Base-by-base conservation (phyloP, 805 yeast genomes). In the Phaffomyces antillensis region DNA sequence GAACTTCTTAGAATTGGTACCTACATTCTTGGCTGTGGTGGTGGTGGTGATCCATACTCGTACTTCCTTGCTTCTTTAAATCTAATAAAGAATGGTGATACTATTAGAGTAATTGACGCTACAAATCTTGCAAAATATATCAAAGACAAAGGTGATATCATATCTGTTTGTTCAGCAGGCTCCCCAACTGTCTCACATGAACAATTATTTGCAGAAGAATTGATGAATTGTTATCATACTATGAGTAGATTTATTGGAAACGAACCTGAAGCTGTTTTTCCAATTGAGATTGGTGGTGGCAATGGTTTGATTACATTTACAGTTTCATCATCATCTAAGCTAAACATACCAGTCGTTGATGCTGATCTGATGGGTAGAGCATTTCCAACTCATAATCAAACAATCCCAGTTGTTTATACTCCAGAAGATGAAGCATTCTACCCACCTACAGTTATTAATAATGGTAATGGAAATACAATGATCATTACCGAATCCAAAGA, bases 11-110 rank as follows among this genome's bases (percentile, higher is more conserved):
- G 66, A 31, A 63, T 70, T 41, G 79, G 77, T n/a, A 56, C 68
- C 24, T 73, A 72, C 50, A 70, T 73, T 43, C 61, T 73, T 5
- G 78, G 77, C 8, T 68, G 73, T 55, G 78, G 77, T 3, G 78
- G 78, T 13, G 78, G 78, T 28, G 77, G 78, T 35, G 64, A 64
- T 41, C 77, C 78, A 20, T 70, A 72, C 53, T 58, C 72, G 5
- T 53, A 52, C 17, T 69, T 52, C 47, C 55, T 73, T 30, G 67
- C 64, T 38, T 50, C 62, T 1, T 54, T 68, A 38, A 64, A 64
- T 42, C 45, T 59, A 41, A 40, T 72, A 17, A 48, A 67, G 36
- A 41, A 50, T 3, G 77, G 75, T 10, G 65, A 59, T 18, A 42
- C 43, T 2, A 56, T 70, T 25, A 55, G 40, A 35, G 67, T 72